Percentiles rank a stretch among this genome's conserved stretches.
Conservation (phyloP, 1,284 basidiomycete genomes). For the Entoloma clypeatum region DNA sequence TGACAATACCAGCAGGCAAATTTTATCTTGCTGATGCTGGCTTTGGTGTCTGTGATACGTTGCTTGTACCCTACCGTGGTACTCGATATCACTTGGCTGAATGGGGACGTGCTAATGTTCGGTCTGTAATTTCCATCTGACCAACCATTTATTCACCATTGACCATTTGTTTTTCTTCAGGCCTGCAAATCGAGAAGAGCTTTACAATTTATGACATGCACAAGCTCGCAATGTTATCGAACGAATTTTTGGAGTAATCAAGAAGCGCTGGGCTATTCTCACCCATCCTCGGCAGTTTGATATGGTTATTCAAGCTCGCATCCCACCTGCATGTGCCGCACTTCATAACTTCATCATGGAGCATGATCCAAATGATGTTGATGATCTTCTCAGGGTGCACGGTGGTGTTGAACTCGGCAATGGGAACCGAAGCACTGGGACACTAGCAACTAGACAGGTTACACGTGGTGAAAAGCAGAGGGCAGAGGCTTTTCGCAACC, state of each 20-base stretch:
- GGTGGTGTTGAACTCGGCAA: slow-evolving; percentile 1
- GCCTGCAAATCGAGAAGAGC: slow-evolving; percentile 21
- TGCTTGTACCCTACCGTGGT: slow-evolving; percentile 31
- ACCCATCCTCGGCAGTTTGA: slow-evolving; percentile 19
- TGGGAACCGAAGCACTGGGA: slow-evolving; percentile 1
- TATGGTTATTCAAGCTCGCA: slow-evolving; percentile 24
- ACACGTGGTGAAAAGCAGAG: slow-evolving; percentile 3
- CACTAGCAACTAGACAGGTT: slow-evolving; percentile 3
- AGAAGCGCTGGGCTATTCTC: slow-evolving; percentile 25
- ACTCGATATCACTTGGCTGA: slow-evolving; percentile 33
- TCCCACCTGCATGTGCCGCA: slow-evolving; percentile 20
- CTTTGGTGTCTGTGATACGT: slow-evolving; percentile 28
- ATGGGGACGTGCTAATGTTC: slow-evolving; percentile 25
- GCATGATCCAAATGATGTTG: slow-evolving; percentile 13
- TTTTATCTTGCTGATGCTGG: slow-evolving; percentile 40
- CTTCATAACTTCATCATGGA: slow-evolving; percentile 18
- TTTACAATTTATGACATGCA: slow-evolving; percentile 26
- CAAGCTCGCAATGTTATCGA: slow-evolving; percentile 31
- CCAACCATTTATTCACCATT: slow-evolving; percentile 1
- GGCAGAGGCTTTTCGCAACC: slow-evolving; percentile 8
- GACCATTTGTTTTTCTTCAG: slow-evolving; percentile 12
- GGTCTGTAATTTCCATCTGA: slow-evolving; percentile 19
- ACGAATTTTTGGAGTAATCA: slow-evolving; percentile 33
- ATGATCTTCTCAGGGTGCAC: slow-evolving; percentile 7
- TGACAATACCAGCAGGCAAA: slow-evolving; percentile 28